phyloP scores from a whole-genome alignment of 768 basidiomycete genomes.

The Coprinopsis sp. region DNA sequence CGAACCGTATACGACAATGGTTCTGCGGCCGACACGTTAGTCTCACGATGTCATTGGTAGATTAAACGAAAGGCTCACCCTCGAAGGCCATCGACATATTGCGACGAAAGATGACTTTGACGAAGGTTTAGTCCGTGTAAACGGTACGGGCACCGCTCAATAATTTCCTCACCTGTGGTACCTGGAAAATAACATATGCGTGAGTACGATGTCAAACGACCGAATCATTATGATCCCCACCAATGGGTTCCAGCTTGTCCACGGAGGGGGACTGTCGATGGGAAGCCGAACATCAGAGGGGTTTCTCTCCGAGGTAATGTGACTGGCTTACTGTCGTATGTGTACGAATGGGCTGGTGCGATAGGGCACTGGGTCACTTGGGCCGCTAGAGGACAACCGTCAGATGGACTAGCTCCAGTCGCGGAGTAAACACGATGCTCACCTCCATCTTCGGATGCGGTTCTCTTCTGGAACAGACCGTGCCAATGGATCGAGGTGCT shows the following conservation, averaged over 20 bases:
- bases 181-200: conserved; percentile 3
- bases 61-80: conserved; percentile 23
- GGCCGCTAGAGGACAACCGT: conserved; percentile 1
- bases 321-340: conserved; percentile 16
- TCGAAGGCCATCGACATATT: conserved; percentile 23
- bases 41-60: conserved; percentile 15
- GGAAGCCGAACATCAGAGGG: no score
- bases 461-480: conserved; percentile 37
- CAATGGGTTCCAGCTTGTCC: conserved; percentile 11
- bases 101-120: conserved; percentile 18
- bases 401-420: not conserved
- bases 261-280: conserved; percentile 13
- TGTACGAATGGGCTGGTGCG: conserved; percentile 16
- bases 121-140: not conserved
- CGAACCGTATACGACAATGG: conserved; percentile 23
- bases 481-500: conserved; percentile 31
- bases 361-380: conserved; percentile 14
- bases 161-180: conserved; percentile 16
- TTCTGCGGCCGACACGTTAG: not conserved
- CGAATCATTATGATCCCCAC: not conserved
- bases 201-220: not conserved
- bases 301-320: no score
- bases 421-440: conserved; percentile 6
- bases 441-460: conserved; percentile 43
- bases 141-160: not conserved